Evolutionary conservation across 208 protist genomes (phyloP), one percentile per base, ranked within the genome.

Genomic region (Kentomonas sorsogonicus): DNA sequence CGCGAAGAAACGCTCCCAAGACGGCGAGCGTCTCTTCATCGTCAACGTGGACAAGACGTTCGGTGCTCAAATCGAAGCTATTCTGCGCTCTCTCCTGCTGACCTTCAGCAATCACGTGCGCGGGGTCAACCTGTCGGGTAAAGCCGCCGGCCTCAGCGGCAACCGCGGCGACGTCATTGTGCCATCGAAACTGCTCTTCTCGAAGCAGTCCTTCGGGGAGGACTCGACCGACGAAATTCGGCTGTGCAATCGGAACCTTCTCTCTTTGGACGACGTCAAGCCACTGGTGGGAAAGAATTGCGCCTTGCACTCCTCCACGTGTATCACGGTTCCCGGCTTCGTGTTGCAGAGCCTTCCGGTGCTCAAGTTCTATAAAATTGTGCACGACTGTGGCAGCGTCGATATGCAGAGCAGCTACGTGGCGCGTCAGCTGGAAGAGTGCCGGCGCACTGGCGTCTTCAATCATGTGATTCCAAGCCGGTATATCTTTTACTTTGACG

Each of bases 31-130:
- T 26, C 69, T 75, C 51, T 89, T 92, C 34, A 86, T 95, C 54
- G 72, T 95, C 66, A 95, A 95, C 60, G 71, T 92, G 20, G 88
- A 92, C 77, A 87, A 89, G 48, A 82, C 83, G 15, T 95, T 95
- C 61, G 85, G 82, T 7, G 71, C 77, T 1, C 88, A 95, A 47
- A 85, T 91, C 48, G 78, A 90, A 57, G 69, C 63, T 10, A 64
- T 92, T 36, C 45, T 92, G 25, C 72, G 83, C 20, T 74, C 63
- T 11, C 61, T 92, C 26, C 53, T 91, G 40, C 77, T 92, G 22
- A 76, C 68, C 16, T 92, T 95, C 63, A 80, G 85, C 25, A 73
- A 81, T 30, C 66, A 73, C 39, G 78, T 95, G 39, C 70, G 69
- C 33, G 88, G 79, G 29, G 83, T 91, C 20, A 91, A 90, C 70